A percentile compares a stretch with the other conserved stretches of the same genome.
phyloP scores from a whole-genome alignment of 768 basidiomycete genomes.

The Suillus cothurnatus region DNA sequence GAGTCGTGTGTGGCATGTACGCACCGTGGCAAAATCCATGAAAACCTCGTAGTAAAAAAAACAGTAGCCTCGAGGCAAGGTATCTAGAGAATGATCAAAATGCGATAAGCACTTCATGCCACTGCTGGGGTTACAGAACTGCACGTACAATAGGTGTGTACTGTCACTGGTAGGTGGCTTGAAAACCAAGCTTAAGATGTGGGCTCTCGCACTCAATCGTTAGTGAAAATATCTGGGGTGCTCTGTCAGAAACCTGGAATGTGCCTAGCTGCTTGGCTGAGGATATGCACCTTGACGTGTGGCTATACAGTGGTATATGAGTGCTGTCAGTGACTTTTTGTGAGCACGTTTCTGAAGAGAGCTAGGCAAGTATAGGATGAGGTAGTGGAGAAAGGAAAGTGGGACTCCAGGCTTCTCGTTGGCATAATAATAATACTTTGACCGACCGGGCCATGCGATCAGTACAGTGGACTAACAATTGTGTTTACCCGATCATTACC shows the following conservation, averaged over 20 bases:
- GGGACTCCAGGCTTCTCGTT: constrained; percentile 5
- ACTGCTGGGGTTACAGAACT: neutral
- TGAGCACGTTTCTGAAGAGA: neutral
- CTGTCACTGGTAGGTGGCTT: neutral
- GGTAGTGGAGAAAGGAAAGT: constrained; percentile 10
- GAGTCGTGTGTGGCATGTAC: neutral
- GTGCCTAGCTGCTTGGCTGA: constrained; percentile 11
- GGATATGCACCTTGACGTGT: constrained; percentile 14
- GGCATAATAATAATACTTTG: constrained; percentile 6
- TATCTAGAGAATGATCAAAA: neutral
- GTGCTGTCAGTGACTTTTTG: neutral
- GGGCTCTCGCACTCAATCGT: neutral
- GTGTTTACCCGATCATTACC: constrained; percentile 20
- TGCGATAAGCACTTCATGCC: constrained; percentile 11
- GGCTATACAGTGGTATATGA: constrained; percentile 10
- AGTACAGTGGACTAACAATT: constrained; percentile 19
- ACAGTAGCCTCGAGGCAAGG: constrained; percentile 1
- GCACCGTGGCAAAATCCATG: constrained; percentile 13
- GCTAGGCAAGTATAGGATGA: neutral
- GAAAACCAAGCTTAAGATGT: neutral
- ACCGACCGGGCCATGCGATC: neutral
- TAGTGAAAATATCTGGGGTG: neutral
- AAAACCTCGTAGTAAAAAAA: constrained; percentile 6
- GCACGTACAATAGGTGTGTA: neutral
- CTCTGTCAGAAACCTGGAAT: neutral